A percentile compares a stretch with the other conserved stretches of the same genome.
phyloP scores from a whole-genome alignment of 1,139 yeast species.

The Saccharomyces hybrid region DNA sequence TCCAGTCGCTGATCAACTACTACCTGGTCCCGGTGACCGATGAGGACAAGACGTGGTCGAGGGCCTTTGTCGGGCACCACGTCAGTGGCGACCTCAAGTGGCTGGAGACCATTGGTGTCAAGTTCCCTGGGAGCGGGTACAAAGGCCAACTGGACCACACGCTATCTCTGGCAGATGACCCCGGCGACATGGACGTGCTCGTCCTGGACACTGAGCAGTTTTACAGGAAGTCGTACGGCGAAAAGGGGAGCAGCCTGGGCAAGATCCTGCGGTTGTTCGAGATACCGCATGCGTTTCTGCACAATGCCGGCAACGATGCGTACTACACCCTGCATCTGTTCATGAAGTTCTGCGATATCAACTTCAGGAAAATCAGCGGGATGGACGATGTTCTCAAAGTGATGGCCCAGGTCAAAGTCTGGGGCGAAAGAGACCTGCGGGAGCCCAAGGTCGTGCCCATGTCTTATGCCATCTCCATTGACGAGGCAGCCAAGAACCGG shows the following conservation, averaged over 20 bases:
- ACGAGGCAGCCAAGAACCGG: conserved; percentile 7
- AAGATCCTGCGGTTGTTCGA: conserved; percentile 44
- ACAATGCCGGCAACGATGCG: conserved; percentile 80
- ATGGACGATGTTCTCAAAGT: conserved; percentile 29
- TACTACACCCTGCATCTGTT: conserved; percentile 55
- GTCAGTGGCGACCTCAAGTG: conserved; percentile 55
- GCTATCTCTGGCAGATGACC: not conserved
- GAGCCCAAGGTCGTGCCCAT: conserved; percentile 29
- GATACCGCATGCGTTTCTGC: conserved; percentile 58
- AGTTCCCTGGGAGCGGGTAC: conserved; percentile 33
- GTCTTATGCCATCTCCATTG: conserved; percentile 24
- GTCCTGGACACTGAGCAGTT: conserved; percentile 49
- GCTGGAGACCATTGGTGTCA: conserved; percentile 43
- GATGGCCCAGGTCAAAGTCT: conserved; percentile 15
- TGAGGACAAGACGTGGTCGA: conserved; percentile 22
- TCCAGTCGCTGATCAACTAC: conserved; percentile 40
- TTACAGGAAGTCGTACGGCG: conserved; percentile 40
- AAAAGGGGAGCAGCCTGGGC: conserved; percentile 44
- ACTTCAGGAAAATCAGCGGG: conserved; percentile 32
- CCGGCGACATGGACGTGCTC: conserved; percentile 2
- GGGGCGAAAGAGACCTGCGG: conserved; percentile 21
- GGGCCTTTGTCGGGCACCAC: conserved; percentile 61
- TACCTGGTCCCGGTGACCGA: conserved; percentile 32
- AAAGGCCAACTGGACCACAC: not conserved
- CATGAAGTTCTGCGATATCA: conserved; percentile 49